Evolutionary conservation across 2,329 filamentous ascomycete species (phyloP).

Genomic region (Talaromyces sp.): DNA sequence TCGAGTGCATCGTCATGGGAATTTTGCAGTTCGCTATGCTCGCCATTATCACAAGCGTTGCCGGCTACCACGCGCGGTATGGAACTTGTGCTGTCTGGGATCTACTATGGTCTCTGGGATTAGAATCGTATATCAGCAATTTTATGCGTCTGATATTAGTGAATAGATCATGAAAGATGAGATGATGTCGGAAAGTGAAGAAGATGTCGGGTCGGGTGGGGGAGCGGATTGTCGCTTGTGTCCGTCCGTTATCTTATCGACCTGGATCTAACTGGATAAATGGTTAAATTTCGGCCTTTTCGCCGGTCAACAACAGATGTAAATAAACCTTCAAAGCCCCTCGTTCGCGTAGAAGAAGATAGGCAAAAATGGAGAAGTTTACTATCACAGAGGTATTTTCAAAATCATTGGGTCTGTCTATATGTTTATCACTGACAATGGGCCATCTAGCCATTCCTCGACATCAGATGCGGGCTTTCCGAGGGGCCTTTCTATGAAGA

Average conservation of each 20-base stretch:
- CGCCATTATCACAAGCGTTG: conserved; percentile 20
- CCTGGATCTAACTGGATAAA: not conserved
- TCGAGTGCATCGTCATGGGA: not conserved
- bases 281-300: not conserved
- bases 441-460: conserved; percentile 22
- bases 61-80: conserved; percentile 19
- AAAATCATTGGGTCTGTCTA: not conserved
- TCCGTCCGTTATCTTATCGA: not conserved
- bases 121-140: conserved; percentile 17
- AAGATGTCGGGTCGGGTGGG: not conserved
- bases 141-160: not conserved
- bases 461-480: conserved; percentile 23
- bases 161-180: not conserved
- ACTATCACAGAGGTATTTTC: conserved; percentile 13
- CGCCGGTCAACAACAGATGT: not conserved
- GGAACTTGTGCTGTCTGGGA: conserved; percentile 18
- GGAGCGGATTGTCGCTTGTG: not conserved
- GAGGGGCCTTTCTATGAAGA: conserved; percentile 29
- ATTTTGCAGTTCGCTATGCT: conserved; percentile 12
- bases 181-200: not conserved
- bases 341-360: not conserved
- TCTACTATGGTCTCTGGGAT: conserved; percentile 19
- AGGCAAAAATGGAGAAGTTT: conserved; percentile 14
- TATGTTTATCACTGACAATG: not conserved
- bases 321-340: not conserved